Base-by-base conservation (phyloP, 208 protist species). In the Leishmania braziliensis region DNA sequence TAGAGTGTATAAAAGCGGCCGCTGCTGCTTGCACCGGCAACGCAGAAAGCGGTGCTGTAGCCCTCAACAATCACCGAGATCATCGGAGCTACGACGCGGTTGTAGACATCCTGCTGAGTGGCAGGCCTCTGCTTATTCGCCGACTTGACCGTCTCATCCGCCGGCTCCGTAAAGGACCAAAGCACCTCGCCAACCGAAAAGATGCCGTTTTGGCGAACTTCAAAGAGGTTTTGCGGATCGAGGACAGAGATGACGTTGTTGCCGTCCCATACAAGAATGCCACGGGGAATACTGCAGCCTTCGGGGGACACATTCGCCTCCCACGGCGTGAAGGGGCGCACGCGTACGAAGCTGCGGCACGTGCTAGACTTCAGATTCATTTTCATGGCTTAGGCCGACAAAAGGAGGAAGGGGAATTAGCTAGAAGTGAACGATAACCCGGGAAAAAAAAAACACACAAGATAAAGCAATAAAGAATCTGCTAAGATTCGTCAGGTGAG, bases 91-190 rank as follows among this genome's bases (percentile, higher is more conserved):
- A 96, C 90, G 20, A 92, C 82, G 8, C 79, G 71, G 72, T 87
- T 77, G 86, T 97, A 96, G 43, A 97, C 91, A 36, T 91, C 89
- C 73, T 95, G 81, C 83, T 97, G 94, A n/a, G 86, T 90, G 62
- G 74, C 68, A 9, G 69, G 51, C 74, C 79, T 80, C 71, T 80
- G 69, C 68, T 78, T 77, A 33, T 60, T 89, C 18, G 78, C 74
- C 26, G 77, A 87, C 43, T 87, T 62, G 3, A 77, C 46, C 48
- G 74, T 78, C 46, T 78, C 84, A 72, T 83, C 77, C 6, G 85
- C 82, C 0, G 85, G 85, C 65, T 93, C 94, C 33, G 86, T 66
- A 65, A 95, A 97, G 5, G 86, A 87, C 92, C 94, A 97, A 20
- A 97, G 73, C 46, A 97, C 91, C 14, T 93, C 87, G 8, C 83